Evolutionary conservation across 2,329 filamentous ascomycete species (phyloP), one percentile per base, ranked within the genome.

Genomic region (Epichloe sibirici): DNA sequence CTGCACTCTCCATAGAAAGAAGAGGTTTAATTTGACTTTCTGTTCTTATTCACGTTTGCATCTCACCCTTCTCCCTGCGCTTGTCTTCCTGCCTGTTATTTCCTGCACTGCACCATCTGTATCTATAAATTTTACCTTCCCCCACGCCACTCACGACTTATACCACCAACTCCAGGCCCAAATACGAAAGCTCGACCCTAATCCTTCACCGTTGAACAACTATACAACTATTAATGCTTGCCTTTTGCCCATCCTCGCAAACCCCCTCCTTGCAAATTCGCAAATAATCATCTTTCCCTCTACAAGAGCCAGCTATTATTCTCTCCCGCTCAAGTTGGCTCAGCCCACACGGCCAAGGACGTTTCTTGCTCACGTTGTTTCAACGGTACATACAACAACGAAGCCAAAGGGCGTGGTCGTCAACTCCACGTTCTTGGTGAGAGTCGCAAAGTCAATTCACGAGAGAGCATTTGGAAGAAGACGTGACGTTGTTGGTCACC

Each of bases 321-420:
- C 42, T 51, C 42, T 45, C 23, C 23, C 23, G 49, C 49, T 44
- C 51, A 13, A 40, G 44, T 52, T 31, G 38, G 38, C 45, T 38
- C 11, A 21, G 31, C 34, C 34, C 34, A 15, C 31, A 48, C 39
- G 28, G 44, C 45, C 39, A 44, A 38, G n/a, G 13, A 42, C 38
- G n/a, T 17, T 8, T 9, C 23, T 39, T 38, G 45, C 31, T 31
- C 31, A 40, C 49, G 37, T 45, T 15, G 15, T 44, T 25, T 8
- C 15, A 35, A 50, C 49, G 28, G 34, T 8, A 40, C 12, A 51
- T 51, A 51, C 28, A 51, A 31, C 38, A n/a, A 23, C 38, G 31
- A 28, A 39, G 42, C 17, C 42, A 45, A 25, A 51, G 34, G 48
- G 49, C 42, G 31, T 46, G 17, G 12, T 28, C 21, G 21, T 28